phyloP scores from a whole-genome alignment of 2,329 filamentous ascomycete genomes.

The Talaromyces amestolkiae region DNA sequence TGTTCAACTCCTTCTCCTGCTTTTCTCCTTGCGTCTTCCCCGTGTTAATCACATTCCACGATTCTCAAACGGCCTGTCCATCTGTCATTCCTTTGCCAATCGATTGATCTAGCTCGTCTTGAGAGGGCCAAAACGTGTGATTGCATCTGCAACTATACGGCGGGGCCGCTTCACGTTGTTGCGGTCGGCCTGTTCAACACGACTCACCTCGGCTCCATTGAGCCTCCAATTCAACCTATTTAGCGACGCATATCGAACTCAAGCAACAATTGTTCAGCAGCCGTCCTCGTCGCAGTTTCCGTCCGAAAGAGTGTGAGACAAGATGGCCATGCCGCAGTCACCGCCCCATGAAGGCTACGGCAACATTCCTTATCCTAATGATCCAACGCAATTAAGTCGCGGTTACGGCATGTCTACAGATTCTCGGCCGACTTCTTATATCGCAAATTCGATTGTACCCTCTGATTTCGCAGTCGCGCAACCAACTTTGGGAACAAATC shows the following conservation, averaged over 20 bases:
- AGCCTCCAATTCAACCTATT: not conserved
- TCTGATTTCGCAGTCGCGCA: conserved; percentile 37
- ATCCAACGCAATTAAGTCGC: conserved; percentile 32
- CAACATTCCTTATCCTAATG: conserved; percentile 30
- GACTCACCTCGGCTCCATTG: not conserved
- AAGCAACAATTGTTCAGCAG: not conserved
- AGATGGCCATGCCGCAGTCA: conserved; percentile 33
- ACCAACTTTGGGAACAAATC: conserved; percentile 28
- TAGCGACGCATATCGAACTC: not conserved
- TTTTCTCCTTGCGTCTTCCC: not conserved
- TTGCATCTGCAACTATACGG: not conserved
- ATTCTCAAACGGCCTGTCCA: not conserved
- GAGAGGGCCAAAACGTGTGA: not conserved
- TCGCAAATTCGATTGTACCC: conserved; percentile 31
- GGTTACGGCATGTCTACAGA: conserved; percentile 33
- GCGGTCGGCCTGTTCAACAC: conserved; percentile 8
- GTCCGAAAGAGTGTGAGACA: not conserved
- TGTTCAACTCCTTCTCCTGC: not conserved
- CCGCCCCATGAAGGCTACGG: conserved; percentile 41
- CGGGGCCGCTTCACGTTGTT: conserved; percentile 1
- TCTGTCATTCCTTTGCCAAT: not conserved
- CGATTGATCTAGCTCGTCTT: not conserved
- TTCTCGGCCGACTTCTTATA: conserved; percentile 44
- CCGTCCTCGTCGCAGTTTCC: not conserved
- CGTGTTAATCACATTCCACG: not conserved